Evolutionary conservation across 345 rosid species (phyloP), one percentile per base, ranked within the genome.

Genomic region (Jatropha curcas): DNA sequence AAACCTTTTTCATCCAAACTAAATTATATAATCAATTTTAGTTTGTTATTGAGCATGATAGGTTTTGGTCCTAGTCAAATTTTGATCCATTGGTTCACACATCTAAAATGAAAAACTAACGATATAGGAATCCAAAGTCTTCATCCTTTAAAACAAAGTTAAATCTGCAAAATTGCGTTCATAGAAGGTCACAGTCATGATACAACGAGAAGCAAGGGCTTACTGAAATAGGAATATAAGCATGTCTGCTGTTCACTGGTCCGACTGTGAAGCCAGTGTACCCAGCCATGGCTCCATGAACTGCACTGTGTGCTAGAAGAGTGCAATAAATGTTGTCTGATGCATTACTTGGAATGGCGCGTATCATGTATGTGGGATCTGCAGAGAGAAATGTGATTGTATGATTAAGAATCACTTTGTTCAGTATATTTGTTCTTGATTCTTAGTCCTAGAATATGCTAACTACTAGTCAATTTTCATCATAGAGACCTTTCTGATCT

Each of bases 261-360:
- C 98, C 99, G 33, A 92, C 97, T 0, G 97, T 92, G 86, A 94
- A 94, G 78, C 98, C 98, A 7, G 98, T 87, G 83, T 80, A 92
- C 77, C 98, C 98, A 65, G 97, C 97, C 98, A 94, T 94, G 82
- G 98, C 94, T 77, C 98, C 98, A 82, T 94, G 98, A 74, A 94
- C 94, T 0, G 98, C 93, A 85, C 92, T 86, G 24, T 92, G 98
- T 61, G 98, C 98, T 67, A 92, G 98, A 82, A 92, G 98, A 71
- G 96, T 94, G 88, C 98, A 94, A 82, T 90, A 94, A 28, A 92
- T 85, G 78, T 92, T 94, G 88, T 94, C 97, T 28, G 93, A 94
- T 66, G 93, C 97, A 76, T 90, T 94, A 83, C 98, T 90, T 60
- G 91, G 97, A 76, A 90, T 79, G 67, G 98, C 97, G 73, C 98